Evolutionary conservation across 768 basidiomycete genomes (phyloP).

Genomic region (Boletus pseudopeckii): DNA sequence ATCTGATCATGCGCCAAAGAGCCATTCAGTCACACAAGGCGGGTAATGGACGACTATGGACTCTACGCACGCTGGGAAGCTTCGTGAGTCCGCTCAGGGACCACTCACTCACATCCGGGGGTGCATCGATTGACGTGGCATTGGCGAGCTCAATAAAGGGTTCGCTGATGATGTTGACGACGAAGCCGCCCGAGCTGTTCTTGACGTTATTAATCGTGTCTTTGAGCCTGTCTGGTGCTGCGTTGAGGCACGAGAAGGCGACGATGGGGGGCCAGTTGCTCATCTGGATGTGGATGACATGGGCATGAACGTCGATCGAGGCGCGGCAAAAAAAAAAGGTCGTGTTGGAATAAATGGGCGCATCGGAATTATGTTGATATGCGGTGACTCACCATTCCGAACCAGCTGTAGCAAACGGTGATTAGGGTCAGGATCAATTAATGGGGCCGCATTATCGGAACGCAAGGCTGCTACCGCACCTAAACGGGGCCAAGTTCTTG

Average conservation of each 20-base stretch:
- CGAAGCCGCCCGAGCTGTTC: constrained; percentile 41
- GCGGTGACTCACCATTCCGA: constrained; percentile 21
- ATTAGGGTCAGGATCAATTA: background rate
- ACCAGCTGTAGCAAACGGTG: constrained; percentile 18
- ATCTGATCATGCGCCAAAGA: constrained; percentile 16
- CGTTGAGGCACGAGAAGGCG: constrained; percentile 30
- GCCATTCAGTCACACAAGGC: background rate
- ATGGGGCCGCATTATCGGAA: background rate
- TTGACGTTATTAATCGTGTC: constrained; percentile 46
- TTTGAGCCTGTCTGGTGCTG: constrained; percentile 21
- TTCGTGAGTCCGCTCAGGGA: constrained; percentile 30
- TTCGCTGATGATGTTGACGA: constrained; percentile 55
- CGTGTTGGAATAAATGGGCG: no score
- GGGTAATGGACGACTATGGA: no score
- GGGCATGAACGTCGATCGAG: background rate
- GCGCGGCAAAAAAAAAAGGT: no score
- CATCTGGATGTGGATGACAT: constrained; percentile 6
- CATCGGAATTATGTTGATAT: no score
- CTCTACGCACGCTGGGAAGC: constrained; percentile 7
- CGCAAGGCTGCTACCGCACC: background rate
- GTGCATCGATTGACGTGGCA: constrained; percentile 36
- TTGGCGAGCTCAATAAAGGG: constrained; percentile 41
- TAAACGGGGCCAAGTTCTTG: constrained; percentile 39
- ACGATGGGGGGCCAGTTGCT: constrained; percentile 33
- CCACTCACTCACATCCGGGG: constrained; percentile 39